Evolutionary conservation across 768 basidiomycete genomes (phyloP).

Genomic region (Lactifluus piperatus): DNA sequence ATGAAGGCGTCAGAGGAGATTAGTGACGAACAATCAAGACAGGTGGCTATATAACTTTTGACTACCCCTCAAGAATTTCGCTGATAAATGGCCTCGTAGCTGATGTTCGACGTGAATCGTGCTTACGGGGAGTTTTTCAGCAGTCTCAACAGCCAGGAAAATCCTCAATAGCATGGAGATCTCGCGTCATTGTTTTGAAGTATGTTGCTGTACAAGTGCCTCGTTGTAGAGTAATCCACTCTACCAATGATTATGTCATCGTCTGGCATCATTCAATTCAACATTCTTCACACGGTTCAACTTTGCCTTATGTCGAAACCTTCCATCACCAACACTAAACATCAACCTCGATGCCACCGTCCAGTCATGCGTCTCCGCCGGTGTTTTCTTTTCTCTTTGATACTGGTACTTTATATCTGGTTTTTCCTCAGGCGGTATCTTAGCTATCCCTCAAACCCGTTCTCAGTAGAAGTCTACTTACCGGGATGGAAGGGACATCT

Average conservation of each 20-base stretch:
- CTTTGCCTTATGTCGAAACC: constrained; percentile 1
- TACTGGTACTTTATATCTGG: not conserved
- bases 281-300: not conserved
- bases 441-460: not conserved
- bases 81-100: constrained; percentile 33
- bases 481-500: constrained; percentile 5
- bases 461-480: not conserved
- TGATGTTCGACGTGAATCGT: constrained; percentile 94
- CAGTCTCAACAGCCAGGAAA: constrained; percentile 45
- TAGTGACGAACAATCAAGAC: constrained; percentile 88
- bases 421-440: not conserved
- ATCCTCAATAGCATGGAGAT: not conserved
- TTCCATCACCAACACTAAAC: not conserved
- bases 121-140: constrained; percentile 92
- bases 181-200: not conserved
- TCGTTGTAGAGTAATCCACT: not conserved
- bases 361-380: not conserved
- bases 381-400: not conserved
- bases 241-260: constrained; percentile 1
- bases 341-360: not conserved
- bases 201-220: not conserved
- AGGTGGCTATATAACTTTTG: constrained; percentile 44
- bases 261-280: too few species aligned
- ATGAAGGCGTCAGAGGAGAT: constrained; percentile 98
- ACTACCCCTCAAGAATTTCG: not conserved